phyloP scores from a whole-genome alignment of 2,329 filamentous ascomycete genomes.

The Epichloe coenophiala region DNA sequence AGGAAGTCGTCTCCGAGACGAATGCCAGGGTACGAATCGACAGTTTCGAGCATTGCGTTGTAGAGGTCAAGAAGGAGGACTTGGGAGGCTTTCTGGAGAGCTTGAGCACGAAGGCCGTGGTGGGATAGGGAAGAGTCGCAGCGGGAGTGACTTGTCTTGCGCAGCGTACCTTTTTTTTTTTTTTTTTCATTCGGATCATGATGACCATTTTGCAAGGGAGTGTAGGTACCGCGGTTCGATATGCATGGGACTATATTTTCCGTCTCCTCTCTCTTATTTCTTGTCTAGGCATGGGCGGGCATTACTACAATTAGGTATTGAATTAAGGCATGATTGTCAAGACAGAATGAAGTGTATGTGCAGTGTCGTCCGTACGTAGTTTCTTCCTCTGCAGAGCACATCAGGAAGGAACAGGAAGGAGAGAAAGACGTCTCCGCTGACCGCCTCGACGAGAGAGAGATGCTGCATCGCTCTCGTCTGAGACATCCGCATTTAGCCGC shows the following conservation, averaged over 20 bases:
- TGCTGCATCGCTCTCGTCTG: no score
- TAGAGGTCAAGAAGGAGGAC: slow-evolving; percentile 96
- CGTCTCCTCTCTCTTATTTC: neutral
- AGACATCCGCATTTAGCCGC: neutral
- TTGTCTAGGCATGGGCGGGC: neutral
- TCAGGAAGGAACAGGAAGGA: no score
- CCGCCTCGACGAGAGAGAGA: no score
- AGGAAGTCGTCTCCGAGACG: slow-evolving; percentile 86
- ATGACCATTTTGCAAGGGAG: neutral
- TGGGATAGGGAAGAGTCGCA: slow-evolving; percentile 30
- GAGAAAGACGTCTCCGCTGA: no score
- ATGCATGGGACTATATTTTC: neutral
- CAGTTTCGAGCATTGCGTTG: slow-evolving; percentile 93
- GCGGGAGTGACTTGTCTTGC: neutral
- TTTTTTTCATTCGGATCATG: neutral
- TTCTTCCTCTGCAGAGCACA: no score
- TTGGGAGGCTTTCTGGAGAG: slow-evolving; percentile 83
- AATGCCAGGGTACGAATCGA: slow-evolving; percentile 83
- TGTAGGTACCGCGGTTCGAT: neutral
- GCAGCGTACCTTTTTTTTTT: neutral
- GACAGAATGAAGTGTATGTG: neutral
- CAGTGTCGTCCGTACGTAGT: no score
- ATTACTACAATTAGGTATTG: neutral
- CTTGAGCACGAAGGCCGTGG: slow-evolving; percentile 81
- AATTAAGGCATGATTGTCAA: slow-evolving; percentile 1